A percentile compares a stretch with the other conserved stretches of the same genome.
Conservation (phyloP, 345 rosid species). For the Pugionium dolabratum region DNA sequence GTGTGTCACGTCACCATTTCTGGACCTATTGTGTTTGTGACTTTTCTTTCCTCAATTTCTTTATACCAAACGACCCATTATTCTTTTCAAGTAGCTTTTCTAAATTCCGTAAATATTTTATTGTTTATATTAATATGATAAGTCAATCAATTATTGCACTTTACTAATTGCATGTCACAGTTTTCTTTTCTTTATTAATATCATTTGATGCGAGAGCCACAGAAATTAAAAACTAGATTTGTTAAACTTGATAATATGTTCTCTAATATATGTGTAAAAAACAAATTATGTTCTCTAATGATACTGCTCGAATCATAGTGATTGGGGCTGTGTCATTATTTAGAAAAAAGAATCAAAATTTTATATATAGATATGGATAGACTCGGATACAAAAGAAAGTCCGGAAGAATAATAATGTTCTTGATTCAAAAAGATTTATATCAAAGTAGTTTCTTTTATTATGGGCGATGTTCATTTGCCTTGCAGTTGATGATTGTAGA, state of each 20-base stretch:
- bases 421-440: too few relatives aligned
- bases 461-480: too few relatives aligned
- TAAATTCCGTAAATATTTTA: too few relatives aligned
- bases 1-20: slow-evolving; percentile 27
- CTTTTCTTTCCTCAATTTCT: neutral
- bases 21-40: slow-evolving; percentile 32
- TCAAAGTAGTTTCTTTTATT: too few relatives aligned
- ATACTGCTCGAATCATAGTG: neutral
- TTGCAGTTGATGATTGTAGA: too few relatives aligned
- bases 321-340: slow-evolving; percentile 15
- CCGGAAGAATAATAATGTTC: too few relatives aligned
- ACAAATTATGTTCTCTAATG: too few relatives aligned
- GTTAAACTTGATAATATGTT: slow-evolving; percentile 9
- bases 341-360: neutral
- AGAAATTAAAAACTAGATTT: slow-evolving; percentile 6
- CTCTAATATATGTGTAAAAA: too few relatives aligned
- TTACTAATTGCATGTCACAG: slow-evolving; percentile 30
- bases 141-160: slow-evolving; percentile 41
- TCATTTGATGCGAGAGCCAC: slow-evolving; percentile 20
- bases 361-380: neutral
- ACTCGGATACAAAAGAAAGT: too few relatives aligned
- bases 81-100: too few relatives aligned
- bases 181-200: slow-evolving; percentile 20
- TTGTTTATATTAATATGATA: too few relatives aligned
- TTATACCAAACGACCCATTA: too few relatives aligned